Evolutionary conservation across 2,329 filamentous ascomycete genomes (phyloP), one percentile per base, ranked within the genome.

Genomic region (Clonostachys byssicola): DNA sequence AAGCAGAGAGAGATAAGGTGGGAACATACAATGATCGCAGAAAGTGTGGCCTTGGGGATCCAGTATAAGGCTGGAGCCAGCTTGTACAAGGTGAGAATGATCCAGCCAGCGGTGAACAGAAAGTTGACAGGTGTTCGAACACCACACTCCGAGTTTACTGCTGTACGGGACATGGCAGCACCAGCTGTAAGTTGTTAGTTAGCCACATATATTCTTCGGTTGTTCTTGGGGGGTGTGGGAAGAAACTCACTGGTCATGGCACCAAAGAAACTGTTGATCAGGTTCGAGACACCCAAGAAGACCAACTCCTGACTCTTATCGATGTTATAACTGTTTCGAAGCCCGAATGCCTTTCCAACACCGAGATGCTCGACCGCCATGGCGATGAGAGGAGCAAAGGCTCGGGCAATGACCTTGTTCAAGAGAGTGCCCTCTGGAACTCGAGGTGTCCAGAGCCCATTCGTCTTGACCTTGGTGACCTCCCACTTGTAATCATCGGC

Each of bases 271-370:
- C 76, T 77, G 63, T 85, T 85, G 64, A 82, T 72, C 49, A 85
- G 74, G 61, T 86, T 85, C 39, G 76, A 74, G 14, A 79, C 61
- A 10, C 82, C 83, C 4, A 85, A 75, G 54, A 82, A 86, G 48
- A 78, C 78, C 3, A 86, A 73, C 52, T 86, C 83, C 57, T 86
- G 82, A 12, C 78, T 83, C 52, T 82, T 75, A 52, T 86, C 81
- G 39, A 81, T 79, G 8, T 73, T 69, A 57, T 87, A 86, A 54
- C 77, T 72, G 60, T 86, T 84, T 51, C 74, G 73, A 10, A 81
- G 70, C 2, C 74, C 79, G 53, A 86, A 86, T 0, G 79, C 80
- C 44, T 83, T 81, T 14, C 77, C 82, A 40, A 86, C 82, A 10
- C 81, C 81, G 5, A 84, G 72, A 53, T 86, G 83, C 53, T 86